Evolutionary conservation across 148 eudicot genomes (phyloP), one percentile per base, ranked within the genome.

Genomic region (Camellia sinensis): DNA sequence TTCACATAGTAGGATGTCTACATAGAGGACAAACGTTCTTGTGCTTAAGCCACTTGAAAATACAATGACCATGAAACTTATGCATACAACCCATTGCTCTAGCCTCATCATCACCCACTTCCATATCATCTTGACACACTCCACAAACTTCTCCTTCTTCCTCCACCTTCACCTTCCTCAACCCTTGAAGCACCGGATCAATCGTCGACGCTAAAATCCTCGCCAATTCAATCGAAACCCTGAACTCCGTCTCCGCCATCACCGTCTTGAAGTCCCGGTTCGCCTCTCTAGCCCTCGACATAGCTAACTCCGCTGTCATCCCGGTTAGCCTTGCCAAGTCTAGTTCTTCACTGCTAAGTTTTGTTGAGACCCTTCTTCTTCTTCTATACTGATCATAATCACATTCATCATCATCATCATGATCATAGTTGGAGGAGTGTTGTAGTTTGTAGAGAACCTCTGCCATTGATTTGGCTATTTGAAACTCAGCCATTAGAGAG

Each of bases 111-210:
- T n/a, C 56, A n/a, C 64, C 77, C 1, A 40, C 22, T 21, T 57
- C 48, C 77, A 74, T 74, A 48, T 74, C 65, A 1, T 74, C 65
- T 41, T 74, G 77, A 21, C 77, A 74, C n/a, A 74, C 50, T 29
- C 77, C 77, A 37, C 77, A 74, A 37, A 57, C 63, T 11, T 61
- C 21, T 2, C 48, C 66, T 0, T 2, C 77, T 4, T 29, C 76
- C 50, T 14, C 77, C 22, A 71, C 59, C 57, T 6, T 37, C 74
- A 1, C 77, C 66, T 40, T 11, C 65, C 29, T 57, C 65, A 40
- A 11, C 44, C 65, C 50, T 29, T 56, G 5, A 0, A 74, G 21
- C 65, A 74, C 48, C 50, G 65, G 50, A 17, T 74, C 77, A 4
- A 57, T 6, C 65, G 77, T 57, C 1, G 46, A 48, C 14, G 62